Evolutionary conservation across 148 eudicot species (phyloP), one percentile per base, ranked within the genome.

Genomic region (Cornus controversa): DNA sequence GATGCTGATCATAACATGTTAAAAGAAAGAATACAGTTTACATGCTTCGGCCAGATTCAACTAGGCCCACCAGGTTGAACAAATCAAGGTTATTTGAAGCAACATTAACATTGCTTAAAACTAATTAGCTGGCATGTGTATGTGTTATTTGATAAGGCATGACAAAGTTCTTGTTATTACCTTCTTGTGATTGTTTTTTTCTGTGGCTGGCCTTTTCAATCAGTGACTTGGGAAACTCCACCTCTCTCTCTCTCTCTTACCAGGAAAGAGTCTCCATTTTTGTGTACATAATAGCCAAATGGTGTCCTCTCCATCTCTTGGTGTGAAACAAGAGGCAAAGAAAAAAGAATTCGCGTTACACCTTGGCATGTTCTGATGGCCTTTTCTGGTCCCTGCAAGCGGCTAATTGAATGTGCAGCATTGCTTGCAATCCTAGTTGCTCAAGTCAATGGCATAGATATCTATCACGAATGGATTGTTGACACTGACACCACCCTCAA

Each of bases 401-500:
- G 66, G 74, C 50, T 72, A 45, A 42, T 47, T 13, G 28, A 9
- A 22, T 70, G 63, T 60, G 71, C 73, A 67, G 42, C 75, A 45
- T 60, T 79, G 22, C 57, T 79, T 60, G 68, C 72, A 29, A 28
- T 72, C 31, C 66, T 82, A 34, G 16, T 66, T 29, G 29, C 37
- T 63, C 37, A 36, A 75, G 74, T 70, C 23, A 47, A 69, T 72
- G 78, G 76, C 37, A 60, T 57, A 10, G 82, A 83, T 68, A 86
- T 86, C 60, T 81, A 42, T 60, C 63, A 72, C 10, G 84, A 81
- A 28, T 86, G 89, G 89, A 23, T 72, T 70, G 89, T 86, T 65
- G 72, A 77, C 14, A 57, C 69, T 57, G 81, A 86, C 31, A 23
- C 42, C 20, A 71, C 82, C 10, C 58, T 81, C 54, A 70, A 57